Base-by-base conservation (phyloP, 352 stramenopile species). In the Phytopythium vexans region DNA sequence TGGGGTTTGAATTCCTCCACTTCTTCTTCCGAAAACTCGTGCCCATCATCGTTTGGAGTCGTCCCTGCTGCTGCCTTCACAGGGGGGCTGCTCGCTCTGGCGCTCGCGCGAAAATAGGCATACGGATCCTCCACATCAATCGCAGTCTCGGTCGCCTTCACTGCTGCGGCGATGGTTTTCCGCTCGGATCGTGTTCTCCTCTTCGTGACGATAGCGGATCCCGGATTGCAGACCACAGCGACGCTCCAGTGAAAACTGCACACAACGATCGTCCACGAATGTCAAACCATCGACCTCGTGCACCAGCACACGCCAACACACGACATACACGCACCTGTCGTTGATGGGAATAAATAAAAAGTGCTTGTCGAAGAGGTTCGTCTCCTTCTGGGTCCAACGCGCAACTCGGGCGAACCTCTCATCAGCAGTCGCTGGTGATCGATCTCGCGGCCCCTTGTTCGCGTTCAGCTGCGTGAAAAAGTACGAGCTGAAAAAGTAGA, bases 401-500 rank as follows among this genome's bases (percentile, higher is more conserved):
- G 75, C 69, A 11, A 90, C 73, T 41, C 79, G 68, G 6, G 64
- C 58, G 42, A 86, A 79, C 15, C 77, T 72, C 46, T 87, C 74
- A 40, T 82, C 68, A 1, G 70, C 55, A 16, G 66, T 60, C 12
- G 61, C 16, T 2, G n/a, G 57, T 32, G 54, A 41, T 46, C 68
- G 38, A 36, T 76, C 67, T 37, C 62, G 54, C 41, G 54, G 55
- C 12, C 58, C 68, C 11, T 72, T 72, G 3, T 54, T 72, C 1
- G 89, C 74, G 52, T 82, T 74, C 8, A 98, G 60, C 31, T 92
- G 96, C 27, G 94, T 95, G 71, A 96, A 98, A 52, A 98, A 98
- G 66, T 98, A 92, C 10, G 92, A 97, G 16, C 88, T 97, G 62
- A 98, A 98, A 55, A 98, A 93, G 56, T 98, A 93, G 31, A 92